Percentiles rank a stretch among this genome's conserved stretches.
Evolutionary conservation across 163 green algal genomes (phyloP).

Genomic region (Scenedesmus sp.): DNA sequence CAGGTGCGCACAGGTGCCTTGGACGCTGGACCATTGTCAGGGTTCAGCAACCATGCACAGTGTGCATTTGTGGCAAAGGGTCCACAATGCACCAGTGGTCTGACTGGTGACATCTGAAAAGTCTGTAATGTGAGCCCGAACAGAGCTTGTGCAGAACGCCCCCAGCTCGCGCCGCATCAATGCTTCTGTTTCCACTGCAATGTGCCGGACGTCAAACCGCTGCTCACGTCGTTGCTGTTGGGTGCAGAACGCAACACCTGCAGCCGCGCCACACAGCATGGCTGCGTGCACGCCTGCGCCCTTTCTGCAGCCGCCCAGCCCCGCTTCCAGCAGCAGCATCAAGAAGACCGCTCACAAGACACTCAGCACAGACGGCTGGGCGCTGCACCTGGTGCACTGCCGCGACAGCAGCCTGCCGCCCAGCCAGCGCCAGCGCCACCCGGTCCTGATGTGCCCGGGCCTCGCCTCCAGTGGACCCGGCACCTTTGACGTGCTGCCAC

Average conservation of each 20-base stretch:
- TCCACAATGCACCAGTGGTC: too few relatives aligned
- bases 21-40: too few relatives aligned
- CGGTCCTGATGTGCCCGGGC: constrained; percentile 24
- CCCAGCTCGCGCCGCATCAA: too few relatives aligned
- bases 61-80: not conserved
- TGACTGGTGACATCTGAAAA: too few relatives aligned
- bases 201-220: too few relatives aligned
- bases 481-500: constrained; percentile 45
- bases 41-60: not conserved
- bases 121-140: too few relatives aligned
- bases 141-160: too few relatives aligned
- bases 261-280: too few relatives aligned
- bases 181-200: too few relatives aligned
- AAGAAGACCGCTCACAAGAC: constrained; percentile 24
- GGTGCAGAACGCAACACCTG: too few relatives aligned
- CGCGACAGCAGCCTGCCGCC: not conserved
- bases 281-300: too few relatives aligned
- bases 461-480: constrained; percentile 29
- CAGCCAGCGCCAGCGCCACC: not conserved
- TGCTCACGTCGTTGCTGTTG: too few relatives aligned
- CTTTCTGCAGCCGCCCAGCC: not conserved
- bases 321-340: not conserved
- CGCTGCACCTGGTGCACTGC: constrained; percentile 30
- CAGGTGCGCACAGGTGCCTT: not conserved
- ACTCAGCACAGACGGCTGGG: constrained; percentile 39